Percentiles rank a stretch among this genome's conserved stretches.
Conservation (phyloP, 768 basidiomycete genomes). For the Russula emetica region DNA sequence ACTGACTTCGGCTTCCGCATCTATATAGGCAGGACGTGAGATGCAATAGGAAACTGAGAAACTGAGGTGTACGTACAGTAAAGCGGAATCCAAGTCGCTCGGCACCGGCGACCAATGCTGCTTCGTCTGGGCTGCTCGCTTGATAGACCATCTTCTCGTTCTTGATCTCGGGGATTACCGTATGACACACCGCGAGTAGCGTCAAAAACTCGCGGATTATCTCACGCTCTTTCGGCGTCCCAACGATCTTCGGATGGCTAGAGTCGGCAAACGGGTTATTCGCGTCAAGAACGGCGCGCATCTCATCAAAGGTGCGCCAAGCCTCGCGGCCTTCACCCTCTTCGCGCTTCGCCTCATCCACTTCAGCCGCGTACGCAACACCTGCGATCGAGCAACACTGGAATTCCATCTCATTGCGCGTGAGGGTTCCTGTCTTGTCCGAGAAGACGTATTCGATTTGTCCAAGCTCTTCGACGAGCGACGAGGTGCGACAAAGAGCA, state of each 20-base stretch:
- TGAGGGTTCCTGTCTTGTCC: slow-evolving; percentile 93
- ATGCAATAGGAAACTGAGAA: not conserved
- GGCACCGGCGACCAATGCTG: slow-evolving; percentile 90
- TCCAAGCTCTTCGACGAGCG: slow-evolving; percentile 95
- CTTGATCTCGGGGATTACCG: slow-evolving; percentile 90
- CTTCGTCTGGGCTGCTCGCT: slow-evolving; percentile 97
- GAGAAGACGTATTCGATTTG: slow-evolving; percentile 97
- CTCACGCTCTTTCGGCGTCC: slow-evolving; percentile 38
- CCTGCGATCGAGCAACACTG: slow-evolving; percentile 86
- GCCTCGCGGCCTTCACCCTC: slow-evolving; percentile 52
- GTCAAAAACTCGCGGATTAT: slow-evolving; percentile 37
- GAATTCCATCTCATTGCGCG: slow-evolving; percentile 98
- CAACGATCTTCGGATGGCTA: slow-evolving; percentile 29
- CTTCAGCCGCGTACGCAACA: slow-evolving; percentile 81
- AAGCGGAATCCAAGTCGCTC: slow-evolving; percentile 91
- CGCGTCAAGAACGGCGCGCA: slow-evolving; percentile 53
- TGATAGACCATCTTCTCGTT: slow-evolving; percentile 91
- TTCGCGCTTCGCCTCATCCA: slow-evolving; percentile 78
- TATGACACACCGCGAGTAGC: slow-evolving; percentile 88
- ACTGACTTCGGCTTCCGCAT: slow-evolving; percentile 95
- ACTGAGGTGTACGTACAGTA: slow-evolving; percentile 55
- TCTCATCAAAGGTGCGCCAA: slow-evolving; percentile 78
- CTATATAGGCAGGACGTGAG: slow-evolving; percentile 41
- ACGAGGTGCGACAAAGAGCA: slow-evolving; percentile 95
- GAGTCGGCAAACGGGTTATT: slow-evolving; percentile 54